Base-by-base conservation (phyloP, 1,284 basidiomycete genomes). In the Ceratobasidium sp. region DNA sequence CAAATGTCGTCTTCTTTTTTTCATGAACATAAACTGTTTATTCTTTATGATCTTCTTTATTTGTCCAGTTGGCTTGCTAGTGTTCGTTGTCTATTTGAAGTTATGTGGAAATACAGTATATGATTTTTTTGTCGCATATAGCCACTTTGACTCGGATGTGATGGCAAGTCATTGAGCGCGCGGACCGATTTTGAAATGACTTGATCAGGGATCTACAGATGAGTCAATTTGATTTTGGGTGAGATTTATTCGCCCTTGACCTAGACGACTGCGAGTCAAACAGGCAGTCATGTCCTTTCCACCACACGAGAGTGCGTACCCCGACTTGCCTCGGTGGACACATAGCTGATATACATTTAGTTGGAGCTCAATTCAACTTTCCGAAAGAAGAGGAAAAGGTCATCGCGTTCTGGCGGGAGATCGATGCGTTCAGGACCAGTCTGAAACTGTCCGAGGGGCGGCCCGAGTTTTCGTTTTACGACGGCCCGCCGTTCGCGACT, bases 401-500 rank as follows among this genome's bases (percentile, higher is more conserved):
- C 79, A 89, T 99, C 82, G 88, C 90, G 78, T 99, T 93, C 87
- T 99, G 98, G 98, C 89, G 91, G 81, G 96, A 97, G 84, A 99
- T 99, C 84, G 96, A 99, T 88, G 98, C 98, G 76, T 99, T 99
- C 87, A 91, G 94, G 85, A 98, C 97, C 5, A 96, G 94, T 83
- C 87, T 98, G 82, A 96, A 96, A 87, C 92, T 98, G 78, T 96
- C 95, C 2, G 93, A 98, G 84, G 96, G 95, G 10, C 89, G 92
- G 66, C 95, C 96, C 61, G 91, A 95, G 81, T 99, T 91, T 86
- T 93, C 95, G 60, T 99, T 99, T 89, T 99, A 97, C 87, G 98
- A 99, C 85, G 97, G 98, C 1, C 97, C 97, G 6, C 97, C 97
- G 0, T 99, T 99, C 83, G 97, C 97, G 1, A 99, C 98, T 5